These are phyloP conservation scores for Botryosphaeria dothidea DNA, from an alignment of 2,329 filamentous ascomycete species.

Conservation along the genomic window DNA sequence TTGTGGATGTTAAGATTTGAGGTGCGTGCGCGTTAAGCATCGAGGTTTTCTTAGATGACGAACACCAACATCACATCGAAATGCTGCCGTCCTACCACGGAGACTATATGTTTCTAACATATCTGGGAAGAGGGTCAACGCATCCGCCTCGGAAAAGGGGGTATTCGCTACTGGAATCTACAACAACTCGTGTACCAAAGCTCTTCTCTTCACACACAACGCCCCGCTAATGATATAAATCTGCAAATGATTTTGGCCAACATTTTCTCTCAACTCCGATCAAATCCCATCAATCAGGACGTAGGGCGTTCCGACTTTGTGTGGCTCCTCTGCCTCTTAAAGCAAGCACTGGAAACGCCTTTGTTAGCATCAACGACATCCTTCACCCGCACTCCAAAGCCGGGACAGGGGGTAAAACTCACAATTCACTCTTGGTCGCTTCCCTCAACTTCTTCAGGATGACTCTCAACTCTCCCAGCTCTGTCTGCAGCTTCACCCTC, in stretches of 20 bases:
- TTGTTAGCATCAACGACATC: background rate
- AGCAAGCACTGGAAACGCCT: conserved; percentile 11
- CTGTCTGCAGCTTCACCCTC: conserved; percentile 74
- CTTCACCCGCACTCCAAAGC: background rate
- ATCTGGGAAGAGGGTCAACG: no score
- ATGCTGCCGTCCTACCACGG: no score
- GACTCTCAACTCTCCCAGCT: conserved; percentile 85
- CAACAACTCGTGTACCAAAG: background rate
- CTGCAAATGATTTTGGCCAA: no score
- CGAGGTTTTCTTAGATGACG: no score
- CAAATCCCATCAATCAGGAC: background rate
- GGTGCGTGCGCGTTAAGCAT: no score
- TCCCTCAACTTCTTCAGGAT: conserved; percentile 68
- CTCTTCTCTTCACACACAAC: background rate
- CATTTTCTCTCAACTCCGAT: background rate
- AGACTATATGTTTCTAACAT: no score
- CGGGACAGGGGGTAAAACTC: conserved; percentile 3
- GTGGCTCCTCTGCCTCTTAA: conserved; percentile 14
- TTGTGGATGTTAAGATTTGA: no score
- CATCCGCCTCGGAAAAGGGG: background rate
- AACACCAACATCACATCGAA: no score
- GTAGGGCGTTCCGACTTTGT: conserved; percentile 15
- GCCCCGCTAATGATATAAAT: no score
- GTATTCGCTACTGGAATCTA: conserved; percentile 12
- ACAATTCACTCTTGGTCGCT: conserved; percentile 38